Evolutionary conservation across 495 filamentous ascomycete species (phyloP), one percentile per base, ranked within the genome.

Genomic region (Penicillium mononematosum): DNA sequence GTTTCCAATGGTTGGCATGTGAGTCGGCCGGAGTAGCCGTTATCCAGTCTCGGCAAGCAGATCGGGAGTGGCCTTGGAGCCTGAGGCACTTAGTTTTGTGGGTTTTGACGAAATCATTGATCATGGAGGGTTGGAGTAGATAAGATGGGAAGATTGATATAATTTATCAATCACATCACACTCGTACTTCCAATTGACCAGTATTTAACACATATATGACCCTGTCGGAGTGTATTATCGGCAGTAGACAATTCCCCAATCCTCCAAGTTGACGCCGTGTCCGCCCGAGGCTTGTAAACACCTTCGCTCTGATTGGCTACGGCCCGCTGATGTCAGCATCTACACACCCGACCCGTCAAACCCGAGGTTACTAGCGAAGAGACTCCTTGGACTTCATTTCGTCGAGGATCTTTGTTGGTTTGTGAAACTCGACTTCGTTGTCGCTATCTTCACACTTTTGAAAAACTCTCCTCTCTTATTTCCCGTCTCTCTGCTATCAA

Each of bases 281-380:
- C 66, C 72, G 72, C 73, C 75, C 75, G 75, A 78, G 64, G 69
- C 70, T 78, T 75, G 66, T 63, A 73, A 76, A 77, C 76, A 75
- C 58, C 38, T 48, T 29, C 3, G 5, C 11, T 45, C 20, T 78
- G 73, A 78, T 78, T 78, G 75, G 75, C 58, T 19, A 3, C 1
- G 0, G 12, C 1, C 0, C 5, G 70, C 64, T 73, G 67, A 42
- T 73, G 64, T 75, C 72, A 75, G 67, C 71, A 45, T 48, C 45
- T 48, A 48, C 2, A 31, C 55, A 64, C 60, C 65, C 69, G 69
- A 68, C 50, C 24, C 36, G 38, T 61, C 73, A 70, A 69, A 76
- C 74, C 75, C 72, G 72, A 76, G 74, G 74, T 75, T 74, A 75
- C 61, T 63, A 48, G 65, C 64, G 60, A 67, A 50, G 56, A 59